Base-by-base conservation (phyloP, 2,329 filamentous ascomycete species). In the Claviceps sp. region DNA sequence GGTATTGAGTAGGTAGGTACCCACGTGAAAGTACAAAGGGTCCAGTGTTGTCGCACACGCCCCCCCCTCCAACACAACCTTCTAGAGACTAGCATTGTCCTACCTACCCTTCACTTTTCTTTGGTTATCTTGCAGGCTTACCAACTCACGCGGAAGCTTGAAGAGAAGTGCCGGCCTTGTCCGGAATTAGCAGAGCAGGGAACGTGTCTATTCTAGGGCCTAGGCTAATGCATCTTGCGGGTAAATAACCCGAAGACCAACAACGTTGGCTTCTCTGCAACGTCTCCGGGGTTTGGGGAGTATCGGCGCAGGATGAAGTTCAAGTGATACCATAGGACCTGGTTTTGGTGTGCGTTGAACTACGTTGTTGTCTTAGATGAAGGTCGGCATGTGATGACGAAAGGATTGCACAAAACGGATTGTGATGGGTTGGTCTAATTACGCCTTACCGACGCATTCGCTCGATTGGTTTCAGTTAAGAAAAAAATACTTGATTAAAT, bases 301-400 rank as follows among this genome's bases (percentile, higher is more conserved):
- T 3, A 34, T 34, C 10, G 30, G 30, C 30, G 10, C 30, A 34
- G 30, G 30, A 34, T 34, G 30, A 34, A 34, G 30, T 11, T 3
- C n/a, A 26, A 26, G 10, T 7, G 42, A 7, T 34, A 7, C 37
- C 6, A 5, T 10, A 11, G 26, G 38, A 13, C 11, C 13, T 22
- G 37, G 30, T 14, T 30, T 42, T 40, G 42, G 42, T 40, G 39
- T 50, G 42, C 34, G 40, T 8, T 11, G 16, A 11, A 34, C 10
- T 34, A 34, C 13, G 8, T 22, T 46, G 16, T 22, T 45, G 49
- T 50, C 49, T 45, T 16, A 24, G 42, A 46, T 50, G 17, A 19
- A n/a, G 42, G 30, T 42, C 17, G 42, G 49, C 49, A 46, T 50
- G 49, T 50, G 49, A 50, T 34, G 34, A 50, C 37, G 10, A 50